Conservation (phyloP, 2,329 filamentous ascomycete genomes). For the Colletotrichum aenigma region DNA sequence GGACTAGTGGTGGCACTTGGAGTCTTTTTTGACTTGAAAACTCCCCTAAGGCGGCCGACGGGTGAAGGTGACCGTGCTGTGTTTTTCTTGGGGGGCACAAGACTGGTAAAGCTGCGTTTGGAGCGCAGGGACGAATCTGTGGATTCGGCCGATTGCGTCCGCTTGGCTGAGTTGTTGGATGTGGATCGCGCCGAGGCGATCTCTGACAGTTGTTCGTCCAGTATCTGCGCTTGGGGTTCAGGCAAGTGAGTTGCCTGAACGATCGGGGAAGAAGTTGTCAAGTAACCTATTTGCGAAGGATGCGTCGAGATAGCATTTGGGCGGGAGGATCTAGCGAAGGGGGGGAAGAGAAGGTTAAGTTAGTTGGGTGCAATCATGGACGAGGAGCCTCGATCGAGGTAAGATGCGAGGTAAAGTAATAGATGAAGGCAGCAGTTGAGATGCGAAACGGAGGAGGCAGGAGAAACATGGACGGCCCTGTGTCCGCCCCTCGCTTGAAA, state of each 20-base stretch:
- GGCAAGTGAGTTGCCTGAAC: conserved; percentile 62
- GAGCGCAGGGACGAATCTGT: conserved; percentile 28
- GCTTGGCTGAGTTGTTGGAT: conserved; percentile 35
- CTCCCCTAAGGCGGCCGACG: conserved; percentile 72
- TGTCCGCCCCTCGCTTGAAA: not conserved
- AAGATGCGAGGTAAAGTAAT: not conserved
- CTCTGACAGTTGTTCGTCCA: conserved; percentile 33
- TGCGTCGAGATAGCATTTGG: conserved; percentile 58
- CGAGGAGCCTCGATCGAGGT: not conserved
- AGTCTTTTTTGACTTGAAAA: conserved; percentile 65
- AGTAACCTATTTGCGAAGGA: conserved; percentile 69
- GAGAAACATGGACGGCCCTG: conserved; percentile 15
- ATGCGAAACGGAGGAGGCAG: conserved; percentile 14
- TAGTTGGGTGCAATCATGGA: not conserved
- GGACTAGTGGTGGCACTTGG: conserved; percentile 46
- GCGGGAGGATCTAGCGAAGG: conserved; percentile 25
- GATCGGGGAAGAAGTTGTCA: conserved; percentile 72
- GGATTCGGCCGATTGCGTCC: conserved; percentile 36
- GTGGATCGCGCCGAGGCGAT: conserved; percentile 37
- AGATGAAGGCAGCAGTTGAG: not conserved
- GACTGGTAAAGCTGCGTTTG: conserved; percentile 38
- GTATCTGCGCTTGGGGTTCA: conserved; percentile 46
- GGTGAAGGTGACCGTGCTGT: conserved; percentile 70
- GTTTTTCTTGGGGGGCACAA: conserved; percentile 46
- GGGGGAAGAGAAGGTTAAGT: conserved; percentile 8